Percentiles rank a stretch among this genome's conserved stretches.
phyloP scores from a whole-genome alignment of 2,329 filamentous ascomycete genomes.

The Alternaria triticimaculans region DNA sequence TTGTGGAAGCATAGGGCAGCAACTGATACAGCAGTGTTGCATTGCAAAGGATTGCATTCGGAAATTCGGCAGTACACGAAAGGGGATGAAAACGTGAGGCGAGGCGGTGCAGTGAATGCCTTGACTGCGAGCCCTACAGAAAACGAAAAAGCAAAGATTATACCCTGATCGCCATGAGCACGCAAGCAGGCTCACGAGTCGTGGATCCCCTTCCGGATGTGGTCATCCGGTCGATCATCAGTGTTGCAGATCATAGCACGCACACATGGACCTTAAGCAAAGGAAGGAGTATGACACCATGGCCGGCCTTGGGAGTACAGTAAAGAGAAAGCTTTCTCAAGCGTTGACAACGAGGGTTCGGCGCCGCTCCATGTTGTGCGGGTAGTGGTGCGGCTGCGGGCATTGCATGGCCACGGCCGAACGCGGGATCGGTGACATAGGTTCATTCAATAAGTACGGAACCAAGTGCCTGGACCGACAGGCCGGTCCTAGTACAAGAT shows the following conservation, averaged over 20 bases:
- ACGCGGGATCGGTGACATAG: slow-evolving; percentile 2
- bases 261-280: not conserved
- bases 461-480: slow-evolving; percentile 10
- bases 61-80: not conserved
- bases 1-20: not conserved
- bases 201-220: slow-evolving; percentile 13
- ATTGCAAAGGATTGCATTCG: not conserved
- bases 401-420: slow-evolving; percentile 25
- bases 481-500: slow-evolving; percentile 12
- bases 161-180: slow-evolving; percentile 5
- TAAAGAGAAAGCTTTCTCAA: not conserved
- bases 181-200: slow-evolving; percentile 3
- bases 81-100: not conserved
- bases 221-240: slow-evolving; percentile 12
- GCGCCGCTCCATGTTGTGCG: slow-evolving; percentile 12
- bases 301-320: not conserved
- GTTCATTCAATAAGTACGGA: slow-evolving; percentile 7
- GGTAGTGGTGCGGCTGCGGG: slow-evolving; percentile 15
- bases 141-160: slow-evolving; percentile 2
- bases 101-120: slow-evolving; percentile 2
- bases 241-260: slow-evolving; percentile 2
- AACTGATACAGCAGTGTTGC: not conserved
- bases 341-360: not conserved
- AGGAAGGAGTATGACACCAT: not conserved
- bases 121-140: not conserved